Percentiles rank a stretch among this genome's conserved stretches.
Conservation (phyloP, 805 yeast genomes). For the Barnettozyma botsteinii region DNA sequence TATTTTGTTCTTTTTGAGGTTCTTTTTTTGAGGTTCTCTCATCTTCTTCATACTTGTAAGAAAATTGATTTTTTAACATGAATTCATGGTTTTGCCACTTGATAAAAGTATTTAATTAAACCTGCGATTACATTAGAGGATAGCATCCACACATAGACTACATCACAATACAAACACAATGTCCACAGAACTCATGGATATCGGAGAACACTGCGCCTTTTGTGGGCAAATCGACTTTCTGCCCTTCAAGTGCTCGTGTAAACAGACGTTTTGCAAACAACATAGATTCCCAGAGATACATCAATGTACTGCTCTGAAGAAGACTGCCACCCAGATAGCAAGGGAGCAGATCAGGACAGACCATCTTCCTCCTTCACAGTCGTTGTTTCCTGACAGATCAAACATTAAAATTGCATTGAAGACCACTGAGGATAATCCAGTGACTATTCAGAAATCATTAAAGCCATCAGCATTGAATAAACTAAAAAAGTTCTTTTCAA, state of each 20-base stretch:
- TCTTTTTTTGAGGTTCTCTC: too few relatives aligned
- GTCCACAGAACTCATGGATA: conserved; percentile 27
- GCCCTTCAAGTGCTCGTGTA: conserved; percentile 26
- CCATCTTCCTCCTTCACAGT: conserved; percentile 21
- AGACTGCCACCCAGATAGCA: neutral
- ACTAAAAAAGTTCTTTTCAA: conserved; percentile 17
- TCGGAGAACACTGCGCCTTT: conserved; percentile 26
- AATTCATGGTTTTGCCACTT: too few relatives aligned
- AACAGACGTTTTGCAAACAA: conserved; percentile 17
- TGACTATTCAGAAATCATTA: conserved; percentile 9
- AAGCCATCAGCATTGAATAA: conserved; percentile 17
- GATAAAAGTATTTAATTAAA: too few relatives aligned
- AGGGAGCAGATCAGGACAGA: conserved; percentile 14
- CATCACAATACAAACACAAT: conserved; percentile 3
- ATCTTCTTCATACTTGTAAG: too few relatives aligned
- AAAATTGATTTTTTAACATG: too few relatives aligned
- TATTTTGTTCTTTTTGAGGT: too few relatives aligned
- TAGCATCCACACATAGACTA: too few relatives aligned
- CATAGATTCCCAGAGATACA: conserved; percentile 24
- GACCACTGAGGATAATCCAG: conserved; percentile 13
- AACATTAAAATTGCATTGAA: conserved; percentile 18
- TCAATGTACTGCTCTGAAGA: conserved; percentile 11
- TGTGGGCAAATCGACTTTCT: conserved; percentile 27
- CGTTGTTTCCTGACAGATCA: conserved; percentile 23
- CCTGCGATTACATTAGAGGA: too few relatives aligned